phyloP scores from a whole-genome alignment of 78 protist species.

The slime mould (Dictyostelium discoideum) region DNA sequence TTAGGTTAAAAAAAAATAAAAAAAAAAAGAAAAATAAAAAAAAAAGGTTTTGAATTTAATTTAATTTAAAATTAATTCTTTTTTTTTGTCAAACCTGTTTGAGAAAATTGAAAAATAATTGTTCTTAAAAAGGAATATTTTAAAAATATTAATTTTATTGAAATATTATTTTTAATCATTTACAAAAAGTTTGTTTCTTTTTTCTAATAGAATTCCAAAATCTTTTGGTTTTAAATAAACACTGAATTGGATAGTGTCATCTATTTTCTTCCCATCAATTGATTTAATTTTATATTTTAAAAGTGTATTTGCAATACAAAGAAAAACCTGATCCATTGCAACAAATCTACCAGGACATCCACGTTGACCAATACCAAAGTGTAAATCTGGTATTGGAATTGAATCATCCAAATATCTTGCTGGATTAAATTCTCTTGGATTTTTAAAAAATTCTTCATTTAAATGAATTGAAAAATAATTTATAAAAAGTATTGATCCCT shows the following conservation, averaged over 20 bases:
- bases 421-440: neutral
- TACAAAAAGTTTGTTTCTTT: neutral
- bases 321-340: neutral
- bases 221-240: neutral
- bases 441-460: neutral
- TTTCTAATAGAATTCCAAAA: neutral
- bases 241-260: conserved; percentile 3
- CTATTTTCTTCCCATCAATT: neutral
- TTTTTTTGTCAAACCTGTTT: too few species aligned
- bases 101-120: too few species aligned
- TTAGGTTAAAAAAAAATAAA: too few species aligned
- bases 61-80: too few species aligned
- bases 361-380: conserved; percentile 11
- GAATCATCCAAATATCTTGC: neutral
- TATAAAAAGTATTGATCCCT: neutral
- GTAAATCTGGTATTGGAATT: neutral
- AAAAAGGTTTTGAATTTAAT: too few species aligned
- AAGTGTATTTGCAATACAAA: neutral
- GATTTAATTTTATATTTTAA: neutral
- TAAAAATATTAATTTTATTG: too few species aligned
- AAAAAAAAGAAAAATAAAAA: too few species aligned
- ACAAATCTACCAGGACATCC: neutral
- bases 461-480: neutral
- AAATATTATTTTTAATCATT: too few species aligned
- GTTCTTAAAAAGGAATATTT: too few species aligned